These are phyloP conservation scores for Groenewaldozyma salmanticensis DNA, from an alignment of 805 yeast species.

Conservation along the genomic window DNA sequence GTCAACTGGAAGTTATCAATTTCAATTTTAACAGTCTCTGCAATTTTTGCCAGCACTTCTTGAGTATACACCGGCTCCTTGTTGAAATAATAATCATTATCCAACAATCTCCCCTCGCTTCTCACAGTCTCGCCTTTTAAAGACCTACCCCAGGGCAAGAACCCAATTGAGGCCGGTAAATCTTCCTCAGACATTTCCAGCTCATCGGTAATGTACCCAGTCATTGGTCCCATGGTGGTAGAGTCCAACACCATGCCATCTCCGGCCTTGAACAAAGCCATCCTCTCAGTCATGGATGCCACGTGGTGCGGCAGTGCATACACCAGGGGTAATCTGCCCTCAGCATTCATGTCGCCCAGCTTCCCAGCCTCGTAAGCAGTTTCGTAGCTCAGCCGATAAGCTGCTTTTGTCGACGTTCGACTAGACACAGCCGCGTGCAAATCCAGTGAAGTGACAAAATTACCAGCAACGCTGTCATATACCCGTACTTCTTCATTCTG, in stretches of 20 bases:
- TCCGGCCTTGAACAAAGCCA: constrained; percentile 23
- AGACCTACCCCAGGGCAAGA: constrained; percentile 43
- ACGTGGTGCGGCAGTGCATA: constrained; percentile 58
- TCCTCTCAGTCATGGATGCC: constrained; percentile 28
- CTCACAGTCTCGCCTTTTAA: neutral
- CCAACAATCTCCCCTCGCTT: neutral
- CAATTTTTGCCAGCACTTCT: constrained; percentile 39
- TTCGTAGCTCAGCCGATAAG: constrained; percentile 30
- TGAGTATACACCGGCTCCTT: constrained; percentile 32
- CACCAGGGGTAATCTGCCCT: constrained; percentile 35
- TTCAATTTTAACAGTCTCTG: constrained; percentile 1
- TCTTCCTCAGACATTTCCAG: constrained; percentile 25
- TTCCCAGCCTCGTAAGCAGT: constrained; percentile 39
- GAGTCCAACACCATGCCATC: constrained; percentile 31
- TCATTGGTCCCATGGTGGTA: constrained; percentile 33
- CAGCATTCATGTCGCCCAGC: constrained; percentile 29
- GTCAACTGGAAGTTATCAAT: neutral
- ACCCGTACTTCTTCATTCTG: constrained; percentile 9
- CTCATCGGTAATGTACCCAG: constrained; percentile 26
- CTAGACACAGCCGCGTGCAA: neutral
- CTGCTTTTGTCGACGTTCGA: constrained; percentile 41
- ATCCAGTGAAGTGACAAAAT: neutral
- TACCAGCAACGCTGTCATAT: constrained; percentile 56
- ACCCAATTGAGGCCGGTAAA: constrained; percentile 32
- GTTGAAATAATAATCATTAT: constrained; percentile 1